Conservation (phyloP, 768 basidiomycete species). For the Exsudoporus frostii region DNA sequence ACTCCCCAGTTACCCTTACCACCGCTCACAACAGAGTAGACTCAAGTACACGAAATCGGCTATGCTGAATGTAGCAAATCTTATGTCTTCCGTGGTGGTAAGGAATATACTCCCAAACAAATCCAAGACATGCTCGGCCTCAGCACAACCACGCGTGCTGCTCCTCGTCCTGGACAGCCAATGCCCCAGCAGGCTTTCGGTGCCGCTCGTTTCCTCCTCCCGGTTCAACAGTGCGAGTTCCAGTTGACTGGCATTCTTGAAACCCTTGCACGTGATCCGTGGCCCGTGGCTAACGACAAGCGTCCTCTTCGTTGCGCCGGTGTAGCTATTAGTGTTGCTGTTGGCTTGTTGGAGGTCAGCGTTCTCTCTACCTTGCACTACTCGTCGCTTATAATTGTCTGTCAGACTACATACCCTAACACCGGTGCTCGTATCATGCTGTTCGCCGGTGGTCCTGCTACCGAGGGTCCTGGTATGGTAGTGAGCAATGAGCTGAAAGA, state of each 20-base stretch:
- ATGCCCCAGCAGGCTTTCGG: constrained; percentile 78
- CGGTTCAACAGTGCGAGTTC: constrained; percentile 91
- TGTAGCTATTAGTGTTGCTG: constrained; percentile 89
- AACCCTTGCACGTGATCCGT: constrained; percentile 83
- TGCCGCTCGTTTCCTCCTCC: constrained; percentile 88
- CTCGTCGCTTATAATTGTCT: background rate
- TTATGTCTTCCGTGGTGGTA: constrained; percentile 97
- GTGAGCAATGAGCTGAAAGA: constrained; percentile 95
- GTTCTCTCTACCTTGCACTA: background rate
- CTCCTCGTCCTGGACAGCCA: constrained; percentile 83
- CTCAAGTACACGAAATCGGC: constrained; percentile 98
- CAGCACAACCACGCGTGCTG: constrained; percentile 72
- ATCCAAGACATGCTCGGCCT: constrained; percentile 96
- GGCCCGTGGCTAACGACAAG: constrained; percentile 96
- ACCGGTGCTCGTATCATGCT: constrained; percentile 96
- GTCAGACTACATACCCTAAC: constrained; percentile 83
- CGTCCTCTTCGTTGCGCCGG: constrained; percentile 93
- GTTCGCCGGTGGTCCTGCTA: constrained; percentile 92
- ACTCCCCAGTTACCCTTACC: background rate
- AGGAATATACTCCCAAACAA: constrained; percentile 94
- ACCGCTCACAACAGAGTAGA: constrained; percentile 42
- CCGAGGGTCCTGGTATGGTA: constrained; percentile 96
- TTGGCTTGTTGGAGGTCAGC: constrained; percentile 81
- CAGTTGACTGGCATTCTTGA: constrained; percentile 94
- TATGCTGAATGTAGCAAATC: constrained; percentile 96